Base-by-base conservation (phyloP, 2,329 filamentous ascomycete genomes). In the Fusarium oligoseptatum region DNA sequence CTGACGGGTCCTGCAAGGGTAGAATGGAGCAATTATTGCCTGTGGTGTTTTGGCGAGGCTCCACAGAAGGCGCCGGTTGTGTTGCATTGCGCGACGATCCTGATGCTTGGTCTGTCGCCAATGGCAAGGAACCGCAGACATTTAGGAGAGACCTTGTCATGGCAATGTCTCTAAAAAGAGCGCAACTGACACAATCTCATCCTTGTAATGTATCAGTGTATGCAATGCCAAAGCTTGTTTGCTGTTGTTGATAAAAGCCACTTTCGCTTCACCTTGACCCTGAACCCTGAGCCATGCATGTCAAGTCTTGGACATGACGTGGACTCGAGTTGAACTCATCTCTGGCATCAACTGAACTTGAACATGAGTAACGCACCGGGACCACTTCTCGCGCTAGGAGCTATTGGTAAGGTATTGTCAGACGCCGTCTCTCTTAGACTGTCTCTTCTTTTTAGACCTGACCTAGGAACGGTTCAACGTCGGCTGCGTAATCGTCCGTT, bases 61-160 rank as follows among this genome's bases (percentile, higher is more conserved):
- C 61, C 45, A 15, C 55, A 36, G n/a, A 37, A 5, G 52, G 52
- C 11, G 29, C 32, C 8, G 52, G n/a, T 56, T 56, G 52, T 32
- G 55, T 57, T 24, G 55, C 55, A 57, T 11, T 57, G 32, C 17
- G 15, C 17, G 48, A 52, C 48, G 48, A 52, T 52, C 48, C 48
- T 52, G 48, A 52, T 52, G 48, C 48, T 52, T 52, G 48, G 36
- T 24, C 20, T 58, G 55, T 58, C 55, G 11, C 55, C 55, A 58
- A 52, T 52, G 48, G 17, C 48, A 52, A 52, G 24, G 24, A 55
- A 55, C 8, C 17, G 48, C 48, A 14, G 48, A 32, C 48, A 55
- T 32, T 32, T 9, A 55, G 48, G 48, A 55, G 48, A 55, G 27
- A 55, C 17, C 27, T n/a, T 55, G 27, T 11, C 27, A 32, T 11